Evolutionary conservation across 129 eudicot species (phyloP).

Genomic region (Ambrosia artemisiifolia): DNA sequence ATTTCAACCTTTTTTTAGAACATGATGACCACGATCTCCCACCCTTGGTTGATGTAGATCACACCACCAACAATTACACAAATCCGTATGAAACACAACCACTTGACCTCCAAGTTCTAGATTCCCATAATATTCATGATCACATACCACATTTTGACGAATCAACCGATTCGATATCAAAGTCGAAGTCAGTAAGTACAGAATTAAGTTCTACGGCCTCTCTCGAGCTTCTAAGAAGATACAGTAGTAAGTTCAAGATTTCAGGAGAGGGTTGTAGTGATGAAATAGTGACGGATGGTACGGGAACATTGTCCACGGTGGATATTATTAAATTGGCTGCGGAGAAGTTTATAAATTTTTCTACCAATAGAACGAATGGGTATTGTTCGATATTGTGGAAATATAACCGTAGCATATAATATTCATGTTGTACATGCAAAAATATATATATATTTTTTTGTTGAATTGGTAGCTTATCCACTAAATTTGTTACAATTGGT

Average conservation of each 20-base stretch:
- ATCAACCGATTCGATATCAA: background rate
- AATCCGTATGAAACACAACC: background rate
- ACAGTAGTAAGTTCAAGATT: constrained; percentile 19
- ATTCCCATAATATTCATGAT: background rate
- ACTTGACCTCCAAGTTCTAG: background rate
- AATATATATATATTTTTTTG: too few relatives aligned
- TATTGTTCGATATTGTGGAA: too few relatives aligned
- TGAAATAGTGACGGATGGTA: background rate
- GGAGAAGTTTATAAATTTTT: constrained; percentile 54
- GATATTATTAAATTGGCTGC: constrained; percentile 57
- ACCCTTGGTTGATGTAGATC: constrained; percentile 14
- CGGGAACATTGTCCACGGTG: constrained; percentile 40
- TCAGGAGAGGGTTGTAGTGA: background rate
- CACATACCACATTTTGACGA: background rate
- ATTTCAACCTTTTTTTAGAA: background rate
- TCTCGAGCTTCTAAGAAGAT: constrained; percentile 25
- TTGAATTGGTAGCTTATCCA: too few relatives aligned
- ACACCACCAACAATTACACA: background rate
- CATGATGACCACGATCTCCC: constrained; percentile 17
- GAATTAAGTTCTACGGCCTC: constrained; percentile 21
- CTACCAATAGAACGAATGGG: constrained; percentile 34
- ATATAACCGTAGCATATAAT: too few relatives aligned
- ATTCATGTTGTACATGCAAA: too few relatives aligned
- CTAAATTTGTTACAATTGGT: too few relatives aligned
- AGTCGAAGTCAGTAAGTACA: background rate